Conservation (phyloP, 805 yeast species). For the Scheffersomyces amazonensis region DNA sequence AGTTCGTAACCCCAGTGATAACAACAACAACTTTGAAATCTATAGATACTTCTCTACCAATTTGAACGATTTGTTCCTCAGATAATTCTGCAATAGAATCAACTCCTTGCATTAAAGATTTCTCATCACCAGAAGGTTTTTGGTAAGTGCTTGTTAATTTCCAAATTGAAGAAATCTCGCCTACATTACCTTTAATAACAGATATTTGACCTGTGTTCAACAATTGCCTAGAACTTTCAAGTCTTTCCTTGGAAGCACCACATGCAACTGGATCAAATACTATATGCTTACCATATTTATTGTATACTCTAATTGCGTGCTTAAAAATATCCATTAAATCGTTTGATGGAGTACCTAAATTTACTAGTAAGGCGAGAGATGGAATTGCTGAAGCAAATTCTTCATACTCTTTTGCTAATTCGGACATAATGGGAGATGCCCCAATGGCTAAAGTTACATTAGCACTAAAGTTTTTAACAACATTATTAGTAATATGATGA, state of each 20-base stretch:
- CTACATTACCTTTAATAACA: conserved; percentile 81
- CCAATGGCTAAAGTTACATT: conserved; percentile 82
- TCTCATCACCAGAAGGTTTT: conserved; percentile 15
- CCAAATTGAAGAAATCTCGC: conserved; percentile 71
- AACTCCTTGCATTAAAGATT: conserved; percentile 65
- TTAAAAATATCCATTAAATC: conserved; percentile 40
- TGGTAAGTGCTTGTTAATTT: conserved; percentile 22
- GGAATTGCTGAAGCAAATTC: conserved; percentile 58
- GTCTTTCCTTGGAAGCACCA: conserved; percentile 71
- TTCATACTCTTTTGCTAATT: conserved; percentile 59
- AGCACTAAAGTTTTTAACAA: conserved; percentile 87
- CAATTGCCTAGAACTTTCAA: conserved; percentile 43
- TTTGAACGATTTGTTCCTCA: conserved; percentile 25
- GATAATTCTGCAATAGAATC: conserved; percentile 42
- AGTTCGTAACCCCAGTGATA: conserved; percentile 55
- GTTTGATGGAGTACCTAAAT: conserved; percentile 70
- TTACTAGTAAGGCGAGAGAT: conserved; percentile 56
- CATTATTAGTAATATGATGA: conserved; percentile 85
- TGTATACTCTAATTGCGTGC: conserved; percentile 58
- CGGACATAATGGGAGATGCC: conserved; percentile 89
- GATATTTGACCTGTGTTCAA: conserved; percentile 56
- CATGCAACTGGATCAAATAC: conserved; percentile 93
- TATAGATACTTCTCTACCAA: conserved; percentile 49
- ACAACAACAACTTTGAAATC: conserved; percentile 61
- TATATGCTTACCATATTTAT: conserved; percentile 53